Conservation (phyloP, 805 yeast genomes). For the Debaryomyces prosopidis region DNA sequence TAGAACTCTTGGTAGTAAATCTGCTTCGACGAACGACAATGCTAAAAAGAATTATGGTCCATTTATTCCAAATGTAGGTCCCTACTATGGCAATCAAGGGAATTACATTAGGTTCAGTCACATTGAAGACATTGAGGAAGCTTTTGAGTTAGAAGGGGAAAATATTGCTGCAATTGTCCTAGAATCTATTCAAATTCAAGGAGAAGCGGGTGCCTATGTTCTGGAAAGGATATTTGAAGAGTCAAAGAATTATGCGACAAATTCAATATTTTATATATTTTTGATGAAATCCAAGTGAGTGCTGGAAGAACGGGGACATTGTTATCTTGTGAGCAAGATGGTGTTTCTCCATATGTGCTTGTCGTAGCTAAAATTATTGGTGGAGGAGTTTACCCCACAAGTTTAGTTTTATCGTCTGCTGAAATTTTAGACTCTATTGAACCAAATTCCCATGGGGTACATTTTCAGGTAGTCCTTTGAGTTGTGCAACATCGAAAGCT, state of each 20-base stretch:
- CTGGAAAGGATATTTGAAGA: not conserved
- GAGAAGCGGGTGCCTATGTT: constrained; percentile 1
- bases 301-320: constrained; percentile 4
- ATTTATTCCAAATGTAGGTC: constrained; percentile 2
- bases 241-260: constrained; percentile 1
- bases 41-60: constrained; percentile 3
- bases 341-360: constrained; percentile 23
- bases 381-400: constrained; percentile 29
- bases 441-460: constrained; percentile 29
- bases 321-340: constrained; percentile 4
- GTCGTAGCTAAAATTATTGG: constrained; percentile 25
- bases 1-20: constrained; percentile 1
- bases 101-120: no score
- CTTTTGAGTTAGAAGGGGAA: not conserved
- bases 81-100: not conserved
- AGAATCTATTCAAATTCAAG: constrained; percentile 5
- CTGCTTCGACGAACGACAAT: not conserved
- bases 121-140: constrained; percentile 3
- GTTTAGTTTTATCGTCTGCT: constrained; percentile 17
- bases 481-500: constrained; percentile 22
- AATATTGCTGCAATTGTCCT: constrained; percentile 3
- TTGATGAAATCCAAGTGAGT: constrained; percentile 2
- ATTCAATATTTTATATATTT: not conserved
- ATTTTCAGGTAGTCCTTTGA: constrained; percentile 24
- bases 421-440: constrained; percentile 22